Conservation (phyloP, 129 eudicot species). For the Artemisia annua region DNA sequence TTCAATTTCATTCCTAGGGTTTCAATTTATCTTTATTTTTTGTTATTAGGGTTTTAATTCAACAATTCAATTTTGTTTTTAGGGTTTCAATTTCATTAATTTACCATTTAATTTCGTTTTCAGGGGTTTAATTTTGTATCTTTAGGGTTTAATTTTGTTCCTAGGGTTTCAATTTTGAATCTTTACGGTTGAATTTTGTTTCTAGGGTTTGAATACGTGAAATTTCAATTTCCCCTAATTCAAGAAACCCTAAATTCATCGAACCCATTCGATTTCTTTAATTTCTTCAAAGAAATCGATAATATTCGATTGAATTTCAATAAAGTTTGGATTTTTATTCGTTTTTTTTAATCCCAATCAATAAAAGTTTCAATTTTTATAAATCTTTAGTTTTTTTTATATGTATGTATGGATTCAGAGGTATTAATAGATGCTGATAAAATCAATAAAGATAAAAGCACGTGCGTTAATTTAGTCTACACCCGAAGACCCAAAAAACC, state of each 20-base stretch:
- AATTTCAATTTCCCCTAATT: neutral
- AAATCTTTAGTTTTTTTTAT: neutral
- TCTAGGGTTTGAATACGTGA: neutral
- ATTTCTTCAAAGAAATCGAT: no score
- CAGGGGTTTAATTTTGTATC: no score
- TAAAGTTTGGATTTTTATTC: constrained; percentile 30
- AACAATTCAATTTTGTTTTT: no score
- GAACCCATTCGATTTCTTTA: neutral
- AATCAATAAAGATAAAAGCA: constrained; percentile 42
- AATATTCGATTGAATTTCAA: constrained; percentile 15
- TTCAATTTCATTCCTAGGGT: neutral
- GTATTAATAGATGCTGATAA: constrained; percentile 46
- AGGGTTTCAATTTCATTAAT: no score
- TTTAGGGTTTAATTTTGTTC: no score
- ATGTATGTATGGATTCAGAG: constrained; percentile 83
- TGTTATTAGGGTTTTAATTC: neutral
- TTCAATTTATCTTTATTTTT: neutral
- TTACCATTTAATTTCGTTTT: neutral
- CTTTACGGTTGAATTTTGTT: neutral
- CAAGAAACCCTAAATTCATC: no score
- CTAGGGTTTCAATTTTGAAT: neutral
- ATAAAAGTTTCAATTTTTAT: constrained; percentile 30
- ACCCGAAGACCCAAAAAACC: constrained; percentile 40
- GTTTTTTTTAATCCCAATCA: neutral
- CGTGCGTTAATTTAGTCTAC: constrained; percentile 62